phyloP scores from a whole-genome alignment of 352 stramenopile species.

The Phytophthora quininea region DNA sequence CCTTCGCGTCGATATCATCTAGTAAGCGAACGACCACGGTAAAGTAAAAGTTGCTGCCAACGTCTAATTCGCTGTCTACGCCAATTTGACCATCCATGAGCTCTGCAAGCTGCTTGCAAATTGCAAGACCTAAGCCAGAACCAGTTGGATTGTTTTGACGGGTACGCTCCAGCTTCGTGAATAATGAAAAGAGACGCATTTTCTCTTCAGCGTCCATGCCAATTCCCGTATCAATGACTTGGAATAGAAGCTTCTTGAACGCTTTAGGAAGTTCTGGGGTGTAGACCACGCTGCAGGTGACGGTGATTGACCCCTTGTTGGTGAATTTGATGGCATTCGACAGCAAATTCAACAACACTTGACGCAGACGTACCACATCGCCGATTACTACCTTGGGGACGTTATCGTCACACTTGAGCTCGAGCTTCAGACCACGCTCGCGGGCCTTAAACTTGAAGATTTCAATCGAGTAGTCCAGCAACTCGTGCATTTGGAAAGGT shows the following conservation, averaged over 20 bases:
- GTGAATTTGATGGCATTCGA: constrained; percentile 92
- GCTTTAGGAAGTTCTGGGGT: constrained; percentile 62
- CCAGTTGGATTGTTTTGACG: constrained; percentile 88
- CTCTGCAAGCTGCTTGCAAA: constrained; percentile 89
- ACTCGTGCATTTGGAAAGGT: constrained; percentile 81
- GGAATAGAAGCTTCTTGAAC: constrained; percentile 81
- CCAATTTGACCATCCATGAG: constrained; percentile 90
- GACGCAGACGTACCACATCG: constrained; percentile 77
- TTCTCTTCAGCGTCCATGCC: constrained; percentile 87
- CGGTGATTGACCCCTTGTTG: constrained; percentile 80
- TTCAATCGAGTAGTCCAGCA: constrained; percentile 89
- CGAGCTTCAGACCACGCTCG: constrained; percentile 87
- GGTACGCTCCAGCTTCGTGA: constrained; percentile 83
- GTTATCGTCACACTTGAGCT: constrained; percentile 64
- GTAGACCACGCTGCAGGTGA: constrained; percentile 74
- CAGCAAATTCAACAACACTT: constrained; percentile 83
- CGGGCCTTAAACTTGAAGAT: constrained; percentile 91
- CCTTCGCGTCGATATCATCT: constrained; percentile 52
- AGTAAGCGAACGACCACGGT: constrained; percentile 74
- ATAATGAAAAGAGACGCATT: constrained; percentile 78
- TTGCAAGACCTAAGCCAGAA: constrained; percentile 83
- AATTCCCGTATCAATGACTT: constrained; percentile 87
- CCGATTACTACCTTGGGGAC: constrained; percentile 77
- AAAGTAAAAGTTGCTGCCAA: constrained; percentile 89
- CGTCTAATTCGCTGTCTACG: constrained; percentile 77